Base-by-base conservation (phyloP, 371 early-diverging fungal species). In the Mucor racemosus region DNA sequence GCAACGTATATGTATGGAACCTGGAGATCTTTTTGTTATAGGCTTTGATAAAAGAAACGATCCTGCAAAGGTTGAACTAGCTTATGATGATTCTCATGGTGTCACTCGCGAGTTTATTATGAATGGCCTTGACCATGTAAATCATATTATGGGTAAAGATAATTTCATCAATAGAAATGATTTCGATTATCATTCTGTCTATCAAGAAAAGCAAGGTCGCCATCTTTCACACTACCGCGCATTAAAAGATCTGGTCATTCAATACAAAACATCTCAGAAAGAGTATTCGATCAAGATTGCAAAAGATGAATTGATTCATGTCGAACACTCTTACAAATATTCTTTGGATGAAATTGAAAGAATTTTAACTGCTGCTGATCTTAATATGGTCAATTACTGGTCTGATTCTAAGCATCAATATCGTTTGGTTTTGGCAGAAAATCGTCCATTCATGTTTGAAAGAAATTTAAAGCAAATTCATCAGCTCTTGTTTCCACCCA, bases 311-410 rank as follows among this genome's bases (percentile, higher is more conserved):
- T 75, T 93, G n/a, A 92, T 96, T 66, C 92, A 93, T 72, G 84
- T 96, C 57, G 97, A 95, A 73, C 92, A 92, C 67, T 90, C 92
- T 2, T 90, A 92, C 88, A 96, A 96, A 80, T 96, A 91, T 72
- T 84, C 86, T 11, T 60, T 71, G 7, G 66, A 63, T 1, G 95
- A 94, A 63, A 81, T 88, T 1, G 67, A 78, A 7, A 67, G 75
- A 10, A 85, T 95, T 9, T 78, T 92, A 10, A 74, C 84, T 7
- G 62, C 78, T 4, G 81, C 88, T 14, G 76, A 82, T 26, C 76
- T 95, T 42, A 76, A 81, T 36, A 74, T 82, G 64, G 70, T 85
- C 10, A 81, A 83, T 19, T 76, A 77, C 48, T 94, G 91, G 91
- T 74, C 83, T 3, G 93, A 94, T 63, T 31, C 74, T 7, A 76